Evolutionary conservation across 352 stramenopile species (phyloP), one percentile per base, ranked within the genome.

Genomic region (Pythium guiyangense): DNA sequence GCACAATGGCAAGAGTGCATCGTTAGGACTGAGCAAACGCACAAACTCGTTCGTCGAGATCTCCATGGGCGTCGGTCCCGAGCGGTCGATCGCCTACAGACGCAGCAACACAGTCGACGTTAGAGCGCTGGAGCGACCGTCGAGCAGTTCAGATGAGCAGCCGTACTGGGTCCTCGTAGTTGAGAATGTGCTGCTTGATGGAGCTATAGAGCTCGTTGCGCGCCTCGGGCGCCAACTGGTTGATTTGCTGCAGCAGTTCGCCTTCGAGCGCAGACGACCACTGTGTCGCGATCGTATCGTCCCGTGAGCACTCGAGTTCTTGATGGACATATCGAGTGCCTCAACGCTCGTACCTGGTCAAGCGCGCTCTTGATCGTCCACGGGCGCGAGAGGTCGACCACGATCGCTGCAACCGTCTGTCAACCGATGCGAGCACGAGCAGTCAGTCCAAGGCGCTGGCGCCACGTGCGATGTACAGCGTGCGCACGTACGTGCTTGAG

Each of bases 341-440:
- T 22, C 22, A 22, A 22, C 22, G 22, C 22, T 22, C 22, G 22
- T 44, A 77, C 72, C 67, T 78, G 77, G 31, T 94, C 84, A 48
- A 94, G 57, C 40, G 77, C 75, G 56, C 66, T 80, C 67, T 94
- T 91, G 66, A 94, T 89, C 29, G 79, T 88, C 84, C 84, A 94
- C 12, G 79, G 81, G 27, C 77, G 69, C 43, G 77, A 89, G 43
- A 89, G 57, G 65, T 94, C 84, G 46, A 92, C 42, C 44, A 88
- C 78, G 49, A 94, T 74, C 0, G 63, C 73, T 22, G 80, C 69
- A 39, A 90, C 74, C 4, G 78, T 94, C 64, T 94, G 54, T 40
- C 48, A 43, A 22, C 22, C 22, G 22, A 29, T 40, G n/a, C n/a
- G 26, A 42, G 22, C 22, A 12, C 1, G 34, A 15, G n/a, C 54